Base-by-base conservation (phyloP, 805 yeast species). In the Wickerhamomyces bovis region DNA sequence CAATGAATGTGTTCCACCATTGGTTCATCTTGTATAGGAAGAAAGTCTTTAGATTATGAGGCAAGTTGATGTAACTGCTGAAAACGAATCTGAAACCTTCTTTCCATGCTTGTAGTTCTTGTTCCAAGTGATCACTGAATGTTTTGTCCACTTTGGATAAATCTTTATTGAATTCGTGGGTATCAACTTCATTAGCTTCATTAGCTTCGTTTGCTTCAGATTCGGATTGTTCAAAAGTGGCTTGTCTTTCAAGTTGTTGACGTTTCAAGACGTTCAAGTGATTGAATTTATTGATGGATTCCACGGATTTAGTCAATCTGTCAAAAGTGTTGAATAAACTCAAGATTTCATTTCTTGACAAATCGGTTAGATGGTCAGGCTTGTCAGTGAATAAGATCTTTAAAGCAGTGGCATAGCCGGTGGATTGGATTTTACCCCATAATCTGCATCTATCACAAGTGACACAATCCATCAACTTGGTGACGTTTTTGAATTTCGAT, bases 391-490 rank as follows among this genome's bases (percentile, higher is more conserved):
- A 89, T 49, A 94, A 70, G 21, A 92, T 77, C 64, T 94, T 94
- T 60, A 94, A 76, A 1, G 97, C 95, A 9, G 99, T 94, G 18
- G 97, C 99, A 65, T 94, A 94, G 19, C 99, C 99, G 15, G 94
- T 88, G 2, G 96, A 89, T 70, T 94, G 99, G 26, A 94, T 78
- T 66, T 94, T 94, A 10, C 99, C 99, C 99, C 99, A 94, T 67
- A 94, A 72, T 59, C 97, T 78, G 66, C 99, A 94, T 62, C 97
- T 76, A 63, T 94, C 99, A 71, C 99, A 94, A 35, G 96, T 97
- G 38, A 94, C 98, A 70, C 99, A 94, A 65, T 92, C 97, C 97
- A 94, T 94, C 39, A 94, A 80, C 43, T 87, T 83, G 19, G 95
- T 83, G 21, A 94, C 95, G 62, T 94, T 94, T 60, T 81, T 83